phyloP scores from a whole-genome alignment of 768 basidiomycete genomes.

The Suillus tomentosus region DNA sequence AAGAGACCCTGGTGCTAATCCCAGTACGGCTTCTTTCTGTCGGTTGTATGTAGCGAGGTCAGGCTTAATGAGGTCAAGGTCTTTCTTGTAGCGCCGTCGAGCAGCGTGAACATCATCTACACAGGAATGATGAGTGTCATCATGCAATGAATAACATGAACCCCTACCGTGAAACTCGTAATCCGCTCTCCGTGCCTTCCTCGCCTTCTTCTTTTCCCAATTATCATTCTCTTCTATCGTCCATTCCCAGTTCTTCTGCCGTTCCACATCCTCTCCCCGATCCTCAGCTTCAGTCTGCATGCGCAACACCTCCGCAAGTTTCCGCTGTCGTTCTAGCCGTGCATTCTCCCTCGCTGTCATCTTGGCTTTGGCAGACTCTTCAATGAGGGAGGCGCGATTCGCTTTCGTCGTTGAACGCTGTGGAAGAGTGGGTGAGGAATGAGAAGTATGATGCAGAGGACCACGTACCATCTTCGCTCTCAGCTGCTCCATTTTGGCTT shows the following conservation, averaged over 20 bases:
- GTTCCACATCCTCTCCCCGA: constrained; percentile 87
- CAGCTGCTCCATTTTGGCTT: constrained; percentile 75
- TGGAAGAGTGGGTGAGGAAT: neutral
- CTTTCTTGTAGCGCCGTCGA: constrained; percentile 88
- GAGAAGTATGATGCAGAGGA: constrained; percentile 2
- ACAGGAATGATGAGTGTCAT: constrained; percentile 1
- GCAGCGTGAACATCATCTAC: constrained; percentile 91
- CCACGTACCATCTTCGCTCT: constrained; percentile 71
- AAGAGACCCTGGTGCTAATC: constrained; percentile 70
- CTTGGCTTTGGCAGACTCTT: constrained; percentile 80
- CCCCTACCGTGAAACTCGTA: constrained; percentile 87
- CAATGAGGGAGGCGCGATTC: constrained; percentile 83
- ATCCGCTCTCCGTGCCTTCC: constrained; percentile 84
- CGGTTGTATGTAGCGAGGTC: constrained; percentile 85
- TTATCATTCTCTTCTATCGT: constrained; percentile 93
- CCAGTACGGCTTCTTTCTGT: constrained; percentile 86
- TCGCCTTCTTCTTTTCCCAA: constrained; percentile 90
- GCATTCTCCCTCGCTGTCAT: constrained; percentile 77
- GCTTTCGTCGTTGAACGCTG: constrained; percentile 78
- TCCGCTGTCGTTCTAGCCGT: constrained; percentile 86
- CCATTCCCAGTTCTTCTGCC: constrained; percentile 94
- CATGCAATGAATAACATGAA: neutral
- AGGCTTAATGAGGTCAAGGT: constrained; percentile 85
- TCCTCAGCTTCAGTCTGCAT: constrained; percentile 88
- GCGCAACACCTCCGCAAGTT: constrained; percentile 84